Percentiles rank a stretch among this genome's conserved stretches.
Conservation (phyloP, 2,329 filamentous ascomycete genomes). For the Lecanicillium sp. region DNA sequence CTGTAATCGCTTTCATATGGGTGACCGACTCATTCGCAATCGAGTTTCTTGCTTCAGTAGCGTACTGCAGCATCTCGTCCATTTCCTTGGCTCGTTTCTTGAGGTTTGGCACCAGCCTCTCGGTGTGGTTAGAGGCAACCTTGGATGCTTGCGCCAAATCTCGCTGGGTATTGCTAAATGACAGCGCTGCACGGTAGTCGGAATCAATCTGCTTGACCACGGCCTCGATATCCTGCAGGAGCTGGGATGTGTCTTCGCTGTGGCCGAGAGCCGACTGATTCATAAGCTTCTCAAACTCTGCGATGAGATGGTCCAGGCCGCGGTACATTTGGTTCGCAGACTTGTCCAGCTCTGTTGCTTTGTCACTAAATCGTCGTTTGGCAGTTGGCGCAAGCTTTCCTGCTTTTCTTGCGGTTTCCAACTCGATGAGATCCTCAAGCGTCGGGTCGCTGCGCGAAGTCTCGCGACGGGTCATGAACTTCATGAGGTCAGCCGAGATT, state of each 20-base stretch:
- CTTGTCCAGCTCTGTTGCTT: conserved; percentile 54
- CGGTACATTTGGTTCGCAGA: conserved; percentile 51
- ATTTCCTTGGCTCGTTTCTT: conserved; percentile 51
- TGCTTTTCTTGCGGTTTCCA: conserved; percentile 64
- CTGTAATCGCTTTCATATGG: conserved; percentile 77
- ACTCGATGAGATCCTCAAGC: conserved; percentile 69
- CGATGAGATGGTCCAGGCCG: conserved; percentile 53
- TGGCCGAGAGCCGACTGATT: conserved; percentile 48
- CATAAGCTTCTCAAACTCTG: conserved; percentile 53
- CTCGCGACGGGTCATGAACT: conserved; percentile 50
- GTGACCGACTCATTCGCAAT: conserved; percentile 58
- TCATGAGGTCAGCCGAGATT: conserved; percentile 58
- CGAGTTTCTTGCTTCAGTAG: conserved; percentile 58
- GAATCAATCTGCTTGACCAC: conserved; percentile 79
- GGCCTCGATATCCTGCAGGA: conserved; percentile 79
- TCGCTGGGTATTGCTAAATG: conserved; percentile 55
- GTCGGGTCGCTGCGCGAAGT: conserved; percentile 44
- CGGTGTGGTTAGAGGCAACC: conserved; percentile 55
- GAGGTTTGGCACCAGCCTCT: conserved; percentile 51
- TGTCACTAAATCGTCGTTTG: conserved; percentile 51
- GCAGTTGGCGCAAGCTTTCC: conserved; percentile 55
- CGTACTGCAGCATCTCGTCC: conserved; percentile 51
- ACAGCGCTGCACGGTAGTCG: conserved; percentile 72
- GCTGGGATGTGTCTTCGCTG: conserved; percentile 54
- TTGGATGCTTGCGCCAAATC: conserved; percentile 56